phyloP scores from a whole-genome alignment of 371 early-diverging fungal species.

The Phascolomyces articulosus region DNA sequence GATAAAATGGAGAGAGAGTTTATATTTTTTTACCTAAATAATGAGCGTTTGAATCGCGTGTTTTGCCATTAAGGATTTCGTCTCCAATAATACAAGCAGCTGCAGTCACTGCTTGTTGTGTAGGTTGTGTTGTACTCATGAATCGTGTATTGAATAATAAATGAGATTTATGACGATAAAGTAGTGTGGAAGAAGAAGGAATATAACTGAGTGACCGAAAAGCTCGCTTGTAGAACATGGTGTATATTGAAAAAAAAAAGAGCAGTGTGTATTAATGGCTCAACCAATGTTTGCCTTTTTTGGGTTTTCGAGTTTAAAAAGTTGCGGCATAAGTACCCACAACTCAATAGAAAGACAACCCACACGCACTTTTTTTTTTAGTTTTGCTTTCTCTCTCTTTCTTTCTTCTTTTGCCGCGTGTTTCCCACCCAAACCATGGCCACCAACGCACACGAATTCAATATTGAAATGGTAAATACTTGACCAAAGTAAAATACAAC shows the following conservation, averaged over 20 bases:
- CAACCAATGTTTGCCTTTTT: no score
- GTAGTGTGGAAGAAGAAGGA: no score
- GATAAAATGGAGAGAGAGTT: no score
- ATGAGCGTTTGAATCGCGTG: slow-evolving; percentile 69
- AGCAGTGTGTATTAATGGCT: no score
- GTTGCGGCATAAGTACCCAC: slow-evolving; percentile 4
- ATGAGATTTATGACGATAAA: no score
- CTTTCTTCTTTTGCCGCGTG: background rate
- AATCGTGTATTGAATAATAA: background rate
- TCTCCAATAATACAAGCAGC: slow-evolving; percentile 60
- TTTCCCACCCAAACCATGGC: slow-evolving; percentile 15
- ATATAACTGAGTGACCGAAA: no score
- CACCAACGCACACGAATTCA: slow-evolving; percentile 36
- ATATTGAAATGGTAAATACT: slow-evolving; percentile 47
- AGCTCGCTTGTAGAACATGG: no score
- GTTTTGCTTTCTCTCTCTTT: background rate
- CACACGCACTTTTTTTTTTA: no score
- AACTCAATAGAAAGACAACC: no score
- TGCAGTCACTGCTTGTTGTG: slow-evolving; percentile 17
- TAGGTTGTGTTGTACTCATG: background rate
- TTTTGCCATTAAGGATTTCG: slow-evolving; percentile 77
- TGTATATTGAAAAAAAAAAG: background rate
- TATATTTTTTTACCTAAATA: no score
- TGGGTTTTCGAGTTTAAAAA: no score
- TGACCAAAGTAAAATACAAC: background rate